Conservation (phyloP, 2,329 filamentous ascomycete species). For the Pezicula carpinea region DNA sequence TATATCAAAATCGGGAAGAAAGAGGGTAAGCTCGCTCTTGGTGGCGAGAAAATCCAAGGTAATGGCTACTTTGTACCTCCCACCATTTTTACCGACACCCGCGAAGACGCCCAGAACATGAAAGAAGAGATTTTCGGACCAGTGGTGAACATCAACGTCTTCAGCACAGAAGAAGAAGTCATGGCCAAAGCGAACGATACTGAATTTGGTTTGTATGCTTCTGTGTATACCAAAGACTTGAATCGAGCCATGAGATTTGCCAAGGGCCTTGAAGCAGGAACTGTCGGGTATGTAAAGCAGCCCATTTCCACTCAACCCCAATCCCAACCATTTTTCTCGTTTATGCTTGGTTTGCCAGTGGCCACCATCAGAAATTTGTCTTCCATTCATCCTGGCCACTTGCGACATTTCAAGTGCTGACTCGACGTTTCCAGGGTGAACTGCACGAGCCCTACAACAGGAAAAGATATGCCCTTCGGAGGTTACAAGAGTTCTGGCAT, state of each 20-base stretch:
- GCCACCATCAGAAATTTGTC: too few species aligned
- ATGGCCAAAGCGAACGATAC: slow-evolving; percentile 58
- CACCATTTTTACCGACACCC: slow-evolving; percentile 15
- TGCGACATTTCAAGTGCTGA: too few species aligned
- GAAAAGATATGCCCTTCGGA: slow-evolving; percentile 20
- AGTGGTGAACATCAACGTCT: slow-evolving; percentile 49
- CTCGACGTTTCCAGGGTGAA: slow-evolving; percentile 20
- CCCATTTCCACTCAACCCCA: too few species aligned
- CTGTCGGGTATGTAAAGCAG: slow-evolving; percentile 16
- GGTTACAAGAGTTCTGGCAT: slow-evolving; percentile 21
- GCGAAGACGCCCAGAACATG: slow-evolving; percentile 18
- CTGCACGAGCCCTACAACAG: slow-evolving; percentile 18
- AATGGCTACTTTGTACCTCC: slow-evolving; percentile 14
- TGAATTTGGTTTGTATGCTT: slow-evolving; percentile 55
- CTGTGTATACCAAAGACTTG: slow-evolving; percentile 56
- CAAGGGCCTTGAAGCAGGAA: slow-evolving; percentile 46
- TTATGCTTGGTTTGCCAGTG: too few species aligned
- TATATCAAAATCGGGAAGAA: slow-evolving; percentile 20
- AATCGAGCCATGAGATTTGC: slow-evolving; percentile 40
- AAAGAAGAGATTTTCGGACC: slow-evolving; percentile 59
- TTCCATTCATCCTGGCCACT: too few species aligned
- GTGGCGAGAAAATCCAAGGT: slow-evolving; percentile 2
- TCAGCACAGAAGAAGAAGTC: slow-evolving; percentile 52
- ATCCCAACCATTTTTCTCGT: too few species aligned
- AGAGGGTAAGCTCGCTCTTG: slow-evolving; percentile 10